Base-by-base conservation (phyloP, 192 early-diverging fungal species). In the Coemansia sp. region DNA sequence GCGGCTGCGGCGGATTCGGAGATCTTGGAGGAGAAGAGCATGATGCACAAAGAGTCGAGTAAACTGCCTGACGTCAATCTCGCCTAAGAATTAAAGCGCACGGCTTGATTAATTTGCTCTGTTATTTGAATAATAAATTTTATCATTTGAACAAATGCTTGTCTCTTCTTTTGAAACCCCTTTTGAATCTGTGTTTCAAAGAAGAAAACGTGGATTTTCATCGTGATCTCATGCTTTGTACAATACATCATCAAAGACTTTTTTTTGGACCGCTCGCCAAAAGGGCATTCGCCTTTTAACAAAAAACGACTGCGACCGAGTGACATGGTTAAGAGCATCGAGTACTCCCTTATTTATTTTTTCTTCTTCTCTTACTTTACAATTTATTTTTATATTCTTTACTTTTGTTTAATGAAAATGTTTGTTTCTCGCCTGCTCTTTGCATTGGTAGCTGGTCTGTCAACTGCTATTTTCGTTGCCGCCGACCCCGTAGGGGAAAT, bases 361-460 rank as follows among this genome's bases (percentile, higher is more conserved):
- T 44, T 51, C 8, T 33, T 24, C 53, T 31, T 48, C 19, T 48
- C 7, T 37, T 27, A 39, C 21, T 44, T 35, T 53, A 56, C 45
- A 42, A 42, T 42, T 64, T 56, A 14, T 66, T 66, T 33, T 10
- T 51, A 8, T 66, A 19, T 33, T 21, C 11, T 21, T 29, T 56
- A 3, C 33, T 6, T 27, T 46, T 27, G 7, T 63, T 46, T 62
- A 31, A 44, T 42, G 39, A 44, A 63, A 40, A 63, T 40, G 41
- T 16, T 56, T 56, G 53, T 48, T 48, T 63, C 40, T 63, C 61
- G 42, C 3, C 14, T 33, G 6, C 44, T 63, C 7, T 29, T 63
- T 17, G 62, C 48, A 34, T 56, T 71, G 69, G 34, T 62, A 64
- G 74, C 74, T 59, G 74, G 69, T 34, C 65, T 77, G 48, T 77